phyloP scores from a whole-genome alignment of 106 monocot genomes.

The Gastrodia elata region DNA sequence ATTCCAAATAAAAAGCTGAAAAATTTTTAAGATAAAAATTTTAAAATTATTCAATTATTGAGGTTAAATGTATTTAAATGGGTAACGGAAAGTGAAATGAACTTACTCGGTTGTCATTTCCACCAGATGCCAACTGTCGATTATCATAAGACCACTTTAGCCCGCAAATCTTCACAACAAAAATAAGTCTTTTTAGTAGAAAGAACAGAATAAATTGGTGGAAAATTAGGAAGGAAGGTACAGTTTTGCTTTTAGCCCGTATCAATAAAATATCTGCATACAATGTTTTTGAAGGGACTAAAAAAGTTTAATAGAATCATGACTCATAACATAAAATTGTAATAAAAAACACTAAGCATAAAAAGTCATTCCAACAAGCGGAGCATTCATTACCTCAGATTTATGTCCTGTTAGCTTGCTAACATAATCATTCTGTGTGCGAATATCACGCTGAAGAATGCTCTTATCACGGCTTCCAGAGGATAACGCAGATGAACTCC shows the following conservation, averaged over 20 bases:
- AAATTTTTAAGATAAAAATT: neutral
- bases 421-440: slow-evolving; percentile 81
- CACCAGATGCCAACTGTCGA: slow-evolving; percentile 94
- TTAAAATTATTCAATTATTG: neutral
- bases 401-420: slow-evolving; percentile 86
- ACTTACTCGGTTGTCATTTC: slow-evolving; percentile 93
- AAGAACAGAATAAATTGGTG: neutral
- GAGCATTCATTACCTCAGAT: slow-evolving; percentile 59
- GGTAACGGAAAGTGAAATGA: neutral
- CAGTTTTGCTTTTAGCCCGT: neutral
- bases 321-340: neutral
- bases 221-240: neutral
- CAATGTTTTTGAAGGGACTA: neutral
- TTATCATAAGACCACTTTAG: slow-evolving; percentile 97
- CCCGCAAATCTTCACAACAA: slow-evolving; percentile 59
- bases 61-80: neutral
- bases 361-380: neutral
- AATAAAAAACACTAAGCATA: neutral
- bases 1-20: slow-evolving; percentile 97
- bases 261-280: neutral
- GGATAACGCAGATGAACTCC: slow-evolving; percentile 88
- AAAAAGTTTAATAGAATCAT: neutral
- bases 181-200: neutral
- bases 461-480: slow-evolving; percentile 90
- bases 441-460: slow-evolving; percentile 92